phyloP scores from a whole-genome alignment of 2,329 filamentous ascomycete genomes.

The Ceratocystis variospora region DNA sequence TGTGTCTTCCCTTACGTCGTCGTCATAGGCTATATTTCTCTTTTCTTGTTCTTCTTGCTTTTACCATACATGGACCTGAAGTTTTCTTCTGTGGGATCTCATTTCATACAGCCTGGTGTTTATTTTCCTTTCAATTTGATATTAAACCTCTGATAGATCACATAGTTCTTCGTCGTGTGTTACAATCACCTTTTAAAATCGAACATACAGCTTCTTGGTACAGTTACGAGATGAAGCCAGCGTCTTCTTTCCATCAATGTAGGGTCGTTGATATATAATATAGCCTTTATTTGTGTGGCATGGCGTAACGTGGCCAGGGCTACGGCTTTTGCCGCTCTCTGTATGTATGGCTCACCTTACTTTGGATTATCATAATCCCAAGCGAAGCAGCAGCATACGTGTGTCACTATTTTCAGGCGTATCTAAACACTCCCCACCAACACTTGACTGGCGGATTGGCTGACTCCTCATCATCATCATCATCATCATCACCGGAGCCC shows the following conservation, averaged over 20 bases:
- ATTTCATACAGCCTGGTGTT: constrained; percentile 7
- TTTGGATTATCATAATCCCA: no score
- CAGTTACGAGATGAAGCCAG: neutral
- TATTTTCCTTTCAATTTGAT: neutral
- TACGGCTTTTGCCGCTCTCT: no score
- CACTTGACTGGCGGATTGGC: constrained; percentile 38
- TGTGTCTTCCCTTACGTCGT: no score
- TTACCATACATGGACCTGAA: neutral
- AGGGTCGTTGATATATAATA: neutral
- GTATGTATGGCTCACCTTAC: no score
- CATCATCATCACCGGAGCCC: constrained; percentile 39
- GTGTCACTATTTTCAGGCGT: neutral
- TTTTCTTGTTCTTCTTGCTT: neutral
- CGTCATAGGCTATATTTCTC: no score
- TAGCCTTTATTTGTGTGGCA: neutral
- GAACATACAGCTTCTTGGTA: neutral
- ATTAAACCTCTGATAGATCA: neutral
- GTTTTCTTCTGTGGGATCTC: constrained; percentile 1
- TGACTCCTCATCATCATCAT: constrained; percentile 26
- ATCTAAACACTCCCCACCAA: constrained; percentile 52
- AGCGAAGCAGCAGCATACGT: neutral
- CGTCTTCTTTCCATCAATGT: neutral
- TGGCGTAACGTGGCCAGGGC: no score
- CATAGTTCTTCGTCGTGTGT: neutral
- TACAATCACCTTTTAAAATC: neutral